Base-by-base conservation (phyloP, 1,284 basidiomycete species). In the Malassezia pachydermatis region DNA sequence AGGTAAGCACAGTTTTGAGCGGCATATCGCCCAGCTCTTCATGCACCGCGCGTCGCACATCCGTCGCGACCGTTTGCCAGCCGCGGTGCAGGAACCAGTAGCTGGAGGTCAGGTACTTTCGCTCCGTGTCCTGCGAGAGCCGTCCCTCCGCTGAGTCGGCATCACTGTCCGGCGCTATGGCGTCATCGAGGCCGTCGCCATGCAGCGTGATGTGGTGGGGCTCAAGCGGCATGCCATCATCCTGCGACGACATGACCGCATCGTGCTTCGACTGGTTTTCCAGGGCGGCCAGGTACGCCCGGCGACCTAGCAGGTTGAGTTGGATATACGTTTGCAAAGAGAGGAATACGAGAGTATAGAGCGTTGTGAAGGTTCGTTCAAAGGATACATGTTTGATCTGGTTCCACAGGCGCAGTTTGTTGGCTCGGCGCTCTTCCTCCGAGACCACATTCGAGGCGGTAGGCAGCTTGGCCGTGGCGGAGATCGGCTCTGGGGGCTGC, bases 51-150 rank as follows among this genome's bases (percentile, higher is more conserved):
- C 77, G 74, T 55, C 81, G 73, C 1, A 88, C 83, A 19, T 83
- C 75, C 56, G 82, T 80, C 1, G 80, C 80, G 0, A 90, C 77
- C 46, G 83, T 80, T 60, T 83, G 83, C 86, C 88, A 90, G 0
- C 88, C 88, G 3, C 84, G 81, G 62, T 92, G 83, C 46, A 92
- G 67, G 39, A 90, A 77, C 86, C 87, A 90, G 85, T 87, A 92
- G 42, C 81, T 85, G 55, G 89, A 79, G 0, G 85, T 88, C 48
- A 92, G 76, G 65, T 82, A 90, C 63, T 82, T 82, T 54, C 79
- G 75, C 72, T 89, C 85, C 1, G 80, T 80, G 44, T 81, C 79
- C 30, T 81, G 57, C 23, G 55, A 56, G 4, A 68, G 48, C 11
- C 55, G 58, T 8, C 33, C 41, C 7, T 40, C 50, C 13, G 25